Evolutionary conservation across 2,329 filamentous ascomycete species (phyloP), one percentile per base, ranked within the genome.

Genomic region (Penicillium sclerotiorum): DNA sequence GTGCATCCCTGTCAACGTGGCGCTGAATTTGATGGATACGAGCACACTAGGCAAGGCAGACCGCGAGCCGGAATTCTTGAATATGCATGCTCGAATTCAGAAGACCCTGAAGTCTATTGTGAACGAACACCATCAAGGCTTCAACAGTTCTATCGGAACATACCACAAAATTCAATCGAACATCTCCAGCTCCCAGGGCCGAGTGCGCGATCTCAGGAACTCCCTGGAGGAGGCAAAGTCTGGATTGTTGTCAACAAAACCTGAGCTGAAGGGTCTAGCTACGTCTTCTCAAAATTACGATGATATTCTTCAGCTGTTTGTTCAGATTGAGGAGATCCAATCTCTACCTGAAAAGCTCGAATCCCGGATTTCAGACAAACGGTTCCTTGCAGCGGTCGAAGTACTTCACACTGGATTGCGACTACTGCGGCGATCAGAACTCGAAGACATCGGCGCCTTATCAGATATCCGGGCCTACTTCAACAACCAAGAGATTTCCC

Each of bases 151-250:
- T 43, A 97, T 99, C 56, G 94, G 93, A 70, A 97, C 93, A 17
- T 99, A 97, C 67, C 95, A 99, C 77, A 96, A 95, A 73, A 99
- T 99, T 54, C 94, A 99, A 71, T 85, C 86, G 45, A 96, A 90
- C 72, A 94, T 99, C 58, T 89, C 93, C 63, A 80, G 84, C 43
- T 96, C 91, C 13, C 94, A 99, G 72, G 86, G 86, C 63, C 85
- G 90, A 52, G 90, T 99, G 46, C 85, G 93, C 50, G 78, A 80
- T 11, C 77, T 99, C 55, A 94, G 93, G 69, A 85, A 91, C 49
- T 90, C 90, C n/a, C 77, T 99, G 49, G 81, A 86, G 12, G 82
- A 85, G 46, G 88, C 93, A 37, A 95, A 95, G 71, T 79, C 82
- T 4, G 92, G 88, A 59, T 82, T 99, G 39, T 87, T 90, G 53